Evolutionary conservation across 805 yeast genomes (phyloP), one percentile per base, ranked within the genome.

Genomic region (Tetrapisispora arboricola): DNA sequence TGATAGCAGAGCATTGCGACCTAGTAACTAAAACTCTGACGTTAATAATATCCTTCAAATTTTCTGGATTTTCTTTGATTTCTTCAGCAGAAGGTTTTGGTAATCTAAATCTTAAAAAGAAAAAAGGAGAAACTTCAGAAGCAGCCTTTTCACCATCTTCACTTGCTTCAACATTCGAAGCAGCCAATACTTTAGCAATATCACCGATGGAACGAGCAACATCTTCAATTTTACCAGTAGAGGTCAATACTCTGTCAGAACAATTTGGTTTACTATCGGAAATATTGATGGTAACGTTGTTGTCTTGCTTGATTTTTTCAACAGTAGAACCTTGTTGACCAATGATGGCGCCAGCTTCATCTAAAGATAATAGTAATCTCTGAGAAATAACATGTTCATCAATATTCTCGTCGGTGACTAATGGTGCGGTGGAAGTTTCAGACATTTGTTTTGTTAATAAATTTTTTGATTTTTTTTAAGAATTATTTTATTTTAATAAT

Each of bases 261-360:
- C 86, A 80, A 17, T 94, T 92, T 12, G 79, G 80, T 27, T 78
- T 76, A 30, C 83, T 78, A 52, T 80, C 81, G 12, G 94, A 80
- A 35, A 87, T 85, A 15, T 94, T 95, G 4, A 94, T 94, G 57
- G 81, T 84, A 44, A 87, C 86, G 42, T 73, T 72, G 24, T 90
- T 83, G 44, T 73, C 73, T 38, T 76, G 85, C 49, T 95, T 71
- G 36, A 87, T 75, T 27, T 73, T 70, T 41, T 87, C 82, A 45
- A 87, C 86, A 41, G 80, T 80, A 38, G 72, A 68, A 35, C 96
- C 96, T 48, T 76, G 81, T 49, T 82, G 82, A 40, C 96, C 96
- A 51, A 87, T 87, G 46, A 87, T 76, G 46, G 86, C 83, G 15
- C 95, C 95, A 11, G 94, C 88, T 60, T 87, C 96, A 55, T 80